Evolutionary conservation across 2,329 filamentous ascomycete genomes (phyloP), one percentile per base, ranked within the genome.

Genomic region (Mollisiaceae sp.): DNA sequence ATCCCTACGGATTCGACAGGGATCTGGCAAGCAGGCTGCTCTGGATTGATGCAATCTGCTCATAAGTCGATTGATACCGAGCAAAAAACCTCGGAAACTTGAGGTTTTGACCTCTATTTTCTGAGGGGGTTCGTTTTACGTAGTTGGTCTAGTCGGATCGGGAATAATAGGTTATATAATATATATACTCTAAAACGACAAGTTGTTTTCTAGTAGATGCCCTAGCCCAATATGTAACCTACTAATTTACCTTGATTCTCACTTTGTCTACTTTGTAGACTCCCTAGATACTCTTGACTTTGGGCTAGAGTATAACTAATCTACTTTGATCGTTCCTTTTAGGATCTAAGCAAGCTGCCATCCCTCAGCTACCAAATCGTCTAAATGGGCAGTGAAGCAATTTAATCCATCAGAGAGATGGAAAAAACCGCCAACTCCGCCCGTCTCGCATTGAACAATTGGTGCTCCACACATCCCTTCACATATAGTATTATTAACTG

Each of bases 11-110:
- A n/a, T n/a, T n/a, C n/a, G n/a, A n/a, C n/a, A n/a, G n/a, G 38
- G 38, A 55, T 3, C 24, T 15, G 15, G 15, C 14, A 8, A 8
- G 15, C 14, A 55, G 57, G 38, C 32, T 64, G 20, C 57, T 68
- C 24, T 69, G 67, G 67, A 41, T 63, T 8, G 67, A 69, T 56
- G 65, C 67, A 20, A 64, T 69, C 18, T n/a, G n/a, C n/a, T n/a
- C n/a, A n/a, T n/a, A n/a, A n/a, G n/a, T n/a, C n/a, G n/a, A n/a
- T n/a, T n/a, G n/a, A n/a, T n/a, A n/a, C n/a, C n/a, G n/a, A n/a
- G n/a, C n/a, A n/a, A n/a, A n/a, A n/a, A n/a, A n/a, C n/a, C n/a
- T n/a, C n/a, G n/a, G n/a, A n/a, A n/a, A n/a, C n/a, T n/a, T n/a
- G n/a, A n/a, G n/a, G n/a, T n/a, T n/a, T n/a, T n/a, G n/a, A n/a